Percentiles rank a stretch among this genome's conserved stretches.
Evolutionary conservation across 305 asterid species (phyloP).

Genomic region (Fraxinus latifolia): DNA sequence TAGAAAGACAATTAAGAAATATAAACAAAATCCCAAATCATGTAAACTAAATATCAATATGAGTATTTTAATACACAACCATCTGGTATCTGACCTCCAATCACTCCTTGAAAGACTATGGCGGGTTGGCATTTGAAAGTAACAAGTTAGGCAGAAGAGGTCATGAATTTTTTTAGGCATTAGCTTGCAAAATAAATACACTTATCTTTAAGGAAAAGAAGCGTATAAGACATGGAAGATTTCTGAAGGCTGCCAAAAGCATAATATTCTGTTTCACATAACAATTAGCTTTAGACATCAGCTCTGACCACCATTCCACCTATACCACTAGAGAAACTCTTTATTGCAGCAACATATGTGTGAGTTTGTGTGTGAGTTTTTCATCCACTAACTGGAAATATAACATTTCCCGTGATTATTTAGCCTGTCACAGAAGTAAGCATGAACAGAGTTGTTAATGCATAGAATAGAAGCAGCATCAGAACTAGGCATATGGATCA

Average conservation of each 20-base stretch:
- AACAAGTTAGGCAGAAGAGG: background rate
- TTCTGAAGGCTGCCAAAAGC: constrained; percentile 9
- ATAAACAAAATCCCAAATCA: constrained; percentile 13
- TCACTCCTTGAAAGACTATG: constrained; percentile 15
- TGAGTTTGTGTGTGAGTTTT: background rate
- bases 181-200: constrained; percentile 4
- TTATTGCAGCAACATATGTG: background rate
- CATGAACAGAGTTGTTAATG: background rate
- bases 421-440: background rate
- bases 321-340: constrained; percentile 10
- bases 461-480: constrained; percentile 18
- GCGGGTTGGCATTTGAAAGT: constrained; percentile 5
- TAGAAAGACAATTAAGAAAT: constrained; percentile 14
- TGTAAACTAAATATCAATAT: constrained; percentile 1
- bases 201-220: constrained; percentile 21
- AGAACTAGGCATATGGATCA: constrained; percentile 17
- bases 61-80: constrained; percentile 5
- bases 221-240: constrained; percentile 7
- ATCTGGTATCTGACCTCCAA: constrained; percentile 7
- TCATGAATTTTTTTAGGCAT: background rate
- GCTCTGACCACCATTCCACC: constrained; percentile 22
- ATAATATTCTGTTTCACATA: constrained; percentile 15
- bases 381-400: background rate
- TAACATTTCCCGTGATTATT: background rate
- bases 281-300: constrained; percentile 19